Conservation (phyloP, 1,139 yeast species). For the Insectozyma bohioensis region DNA sequence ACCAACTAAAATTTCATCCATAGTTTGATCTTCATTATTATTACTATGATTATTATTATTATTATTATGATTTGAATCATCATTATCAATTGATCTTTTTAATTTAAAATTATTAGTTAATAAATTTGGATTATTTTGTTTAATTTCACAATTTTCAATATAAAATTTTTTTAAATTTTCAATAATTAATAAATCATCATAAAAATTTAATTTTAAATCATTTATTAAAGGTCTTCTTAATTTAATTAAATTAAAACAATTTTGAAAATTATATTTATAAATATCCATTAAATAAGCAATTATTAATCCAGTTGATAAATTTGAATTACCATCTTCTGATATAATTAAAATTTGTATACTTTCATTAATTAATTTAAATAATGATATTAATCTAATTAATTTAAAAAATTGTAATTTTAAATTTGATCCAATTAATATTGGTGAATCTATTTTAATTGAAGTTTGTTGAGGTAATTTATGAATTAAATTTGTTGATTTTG, state of each 20-base stretch:
- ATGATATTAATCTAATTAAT: slow-evolving; percentile 36
- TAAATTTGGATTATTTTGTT: slow-evolving; percentile 25
- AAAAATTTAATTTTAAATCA: slow-evolving; percentile 32
- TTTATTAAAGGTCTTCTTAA: slow-evolving; percentile 20
- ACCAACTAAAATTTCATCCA: slow-evolving; percentile 15
- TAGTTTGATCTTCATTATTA: slow-evolving; percentile 13
- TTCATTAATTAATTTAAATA: slow-evolving; percentile 34
- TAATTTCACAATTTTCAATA: slow-evolving; percentile 34
- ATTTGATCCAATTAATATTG: slow-evolving; percentile 39
- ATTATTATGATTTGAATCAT: slow-evolving; percentile 7
- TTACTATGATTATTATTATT: slow-evolving; percentile 26
- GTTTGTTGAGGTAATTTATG: slow-evolving; percentile 32
- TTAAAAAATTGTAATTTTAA: slow-evolving; percentile 40
- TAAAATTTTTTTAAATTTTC: slow-evolving; percentile 43
- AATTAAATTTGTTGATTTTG: slow-evolving; percentile 25
- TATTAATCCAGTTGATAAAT: slow-evolving; percentile 34
- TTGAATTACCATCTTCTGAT: slow-evolving; percentile 30
- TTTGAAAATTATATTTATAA: slow-evolving; percentile 35
- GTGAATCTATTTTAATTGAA: slow-evolving; percentile 30
- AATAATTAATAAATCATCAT: slow-evolving; percentile 42
- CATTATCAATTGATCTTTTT: slow-evolving; percentile 32
- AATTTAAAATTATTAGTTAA: slow-evolving; percentile 34
- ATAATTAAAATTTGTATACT: slow-evolving; percentile 37
- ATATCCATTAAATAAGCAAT: slow-evolving; percentile 45
- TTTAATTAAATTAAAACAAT: slow-evolving; percentile 23